Evolutionary conservation across 148 eudicot species (phyloP).

Genomic region (Drosera capensis): DNA sequence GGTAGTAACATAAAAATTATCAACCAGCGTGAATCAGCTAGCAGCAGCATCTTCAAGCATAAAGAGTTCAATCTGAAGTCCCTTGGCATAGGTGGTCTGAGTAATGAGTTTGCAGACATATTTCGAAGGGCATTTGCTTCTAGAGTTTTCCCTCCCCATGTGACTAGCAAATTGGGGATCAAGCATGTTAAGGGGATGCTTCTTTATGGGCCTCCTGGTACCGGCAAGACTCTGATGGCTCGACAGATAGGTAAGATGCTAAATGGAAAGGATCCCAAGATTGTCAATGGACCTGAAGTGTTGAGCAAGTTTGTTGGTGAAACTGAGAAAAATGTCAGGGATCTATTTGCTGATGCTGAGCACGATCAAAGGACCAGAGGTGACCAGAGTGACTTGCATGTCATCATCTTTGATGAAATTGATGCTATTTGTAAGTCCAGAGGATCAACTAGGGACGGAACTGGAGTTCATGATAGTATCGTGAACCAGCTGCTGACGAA

Average conservation of each 20-base stretch:
- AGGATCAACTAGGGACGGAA: conserved; percentile 99
- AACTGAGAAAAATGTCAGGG: conserved; percentile 97
- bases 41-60: conserved; percentile 83
- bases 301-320: conserved; percentile 99
- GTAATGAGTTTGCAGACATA: conserved; percentile 93
- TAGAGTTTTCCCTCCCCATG: conserved; percentile 94
- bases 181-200: conserved; percentile 99
- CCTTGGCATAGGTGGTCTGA: conserved; percentile 87
- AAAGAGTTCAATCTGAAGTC: conserved; percentile 87
- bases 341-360: conserved; percentile 99
- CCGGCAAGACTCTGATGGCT: conserved; percentile 97
- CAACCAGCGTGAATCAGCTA: conserved; percentile 92
- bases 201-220: conserved; percentile 97
- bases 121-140: conserved; percentile 99
- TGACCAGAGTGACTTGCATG: conserved; percentile 96
- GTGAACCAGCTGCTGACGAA: conserved; percentile 96
- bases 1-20: conserved; percentile 89
- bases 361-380: conserved; percentile 84
- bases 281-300: conserved; percentile 99
- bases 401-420: conserved; percentile 97
- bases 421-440: conserved; percentile 99
- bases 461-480: conserved; percentile 98
- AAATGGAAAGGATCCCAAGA: conserved; percentile 95
- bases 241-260: conserved; percentile 97
- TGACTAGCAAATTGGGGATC: conserved; percentile 84